These are phyloP conservation scores for Cystoderma amianthinum DNA, from an alignment of 768 basidiomycete genomes.

Conservation along the genomic window DNA sequence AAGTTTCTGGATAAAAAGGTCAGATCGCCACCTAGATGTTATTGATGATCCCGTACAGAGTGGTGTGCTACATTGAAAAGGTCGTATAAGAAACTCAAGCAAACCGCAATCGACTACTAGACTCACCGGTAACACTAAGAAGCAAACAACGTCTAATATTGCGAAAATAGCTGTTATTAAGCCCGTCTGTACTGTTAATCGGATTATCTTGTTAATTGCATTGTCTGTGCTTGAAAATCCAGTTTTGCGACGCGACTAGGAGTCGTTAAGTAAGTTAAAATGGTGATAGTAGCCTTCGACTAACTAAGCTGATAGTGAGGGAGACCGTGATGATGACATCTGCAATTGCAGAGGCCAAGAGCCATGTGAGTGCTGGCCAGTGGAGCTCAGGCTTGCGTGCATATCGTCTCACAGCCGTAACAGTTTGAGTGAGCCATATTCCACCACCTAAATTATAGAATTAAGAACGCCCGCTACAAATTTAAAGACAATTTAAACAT, in stretches of 20 bases:
- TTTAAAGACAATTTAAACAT: conserved; percentile 2
- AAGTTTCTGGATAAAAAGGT: conserved; percentile 13
- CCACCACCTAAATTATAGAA: conserved; percentile 19
- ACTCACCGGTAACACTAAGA: conserved; percentile 16
- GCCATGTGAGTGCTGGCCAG: conserved; percentile 32
- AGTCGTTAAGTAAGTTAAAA: background rate
- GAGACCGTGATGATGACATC: conserved; percentile 40
- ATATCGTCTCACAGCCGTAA: conserved; percentile 18
- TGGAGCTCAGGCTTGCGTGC: conserved; percentile 20
- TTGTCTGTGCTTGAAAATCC: conserved; percentile 27
- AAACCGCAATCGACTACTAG: background rate
- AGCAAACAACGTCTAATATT: conserved; percentile 21
- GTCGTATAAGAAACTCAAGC: background rate
- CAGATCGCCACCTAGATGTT: background rate
- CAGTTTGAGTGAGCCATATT: conserved; percentile 19
- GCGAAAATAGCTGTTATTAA: conserved; percentile 18
- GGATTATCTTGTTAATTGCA: conserved; percentile 18
- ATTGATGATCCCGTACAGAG: too few relatives aligned
- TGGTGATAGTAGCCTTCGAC: background rate
- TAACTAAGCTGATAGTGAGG: conserved; percentile 32
- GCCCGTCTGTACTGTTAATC: conserved; percentile 23
- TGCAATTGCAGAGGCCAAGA: conserved; percentile 32
- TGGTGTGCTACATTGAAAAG: too few relatives aligned
- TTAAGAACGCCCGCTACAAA: background rate
- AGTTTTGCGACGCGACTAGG: conserved; percentile 26